These are phyloP conservation scores for Phytophthora ramorum DNA, from an alignment of 352 stramenopile genomes.

Conservation along the genomic window DNA sequence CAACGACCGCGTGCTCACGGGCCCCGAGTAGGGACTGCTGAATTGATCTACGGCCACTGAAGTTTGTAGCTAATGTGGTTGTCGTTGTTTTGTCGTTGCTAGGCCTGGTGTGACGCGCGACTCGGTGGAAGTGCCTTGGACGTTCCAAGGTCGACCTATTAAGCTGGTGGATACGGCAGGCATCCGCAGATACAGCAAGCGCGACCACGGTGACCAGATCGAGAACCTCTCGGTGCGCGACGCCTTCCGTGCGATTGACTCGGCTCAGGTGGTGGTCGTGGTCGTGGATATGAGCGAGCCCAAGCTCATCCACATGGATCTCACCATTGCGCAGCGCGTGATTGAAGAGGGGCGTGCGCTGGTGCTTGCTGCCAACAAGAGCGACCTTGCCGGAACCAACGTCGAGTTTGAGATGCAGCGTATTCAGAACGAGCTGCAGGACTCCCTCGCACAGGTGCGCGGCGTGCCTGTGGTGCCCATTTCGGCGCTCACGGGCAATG, in stretches of 20 bases:
- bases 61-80: slow-evolving; percentile 3
- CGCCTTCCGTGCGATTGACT: slow-evolving; percentile 82
- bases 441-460: slow-evolving; percentile 78
- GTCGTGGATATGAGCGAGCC: slow-evolving; percentile 86
- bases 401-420: slow-evolving; percentile 69
- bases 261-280: slow-evolving; percentile 80
- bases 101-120: slow-evolving; percentile 86
- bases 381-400: slow-evolving; percentile 54
- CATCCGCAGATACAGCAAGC: slow-evolving; percentile 87
- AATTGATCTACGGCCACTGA: neutral
- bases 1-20: slow-evolving; percentile 82
- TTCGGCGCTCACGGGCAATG: slow-evolving; percentile 75
- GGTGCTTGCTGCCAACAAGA: slow-evolving; percentile 84
- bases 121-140: slow-evolving; percentile 83
- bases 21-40: slow-evolving; percentile 67
- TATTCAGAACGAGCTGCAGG: slow-evolving; percentile 74
- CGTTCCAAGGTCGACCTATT: slow-evolving; percentile 74
- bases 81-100: slow-evolving; percentile 23
- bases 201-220: slow-evolving; percentile 84
- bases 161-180: slow-evolving; percentile 85
- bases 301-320: slow-evolving; percentile 88
- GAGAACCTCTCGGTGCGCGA: slow-evolving; percentile 87
- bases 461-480: slow-evolving; percentile 84
- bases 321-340: slow-evolving; percentile 83
- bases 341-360: slow-evolving; percentile 82